Conservation (phyloP, 148 eudicot genomes). For the Cornus suecica region DNA sequence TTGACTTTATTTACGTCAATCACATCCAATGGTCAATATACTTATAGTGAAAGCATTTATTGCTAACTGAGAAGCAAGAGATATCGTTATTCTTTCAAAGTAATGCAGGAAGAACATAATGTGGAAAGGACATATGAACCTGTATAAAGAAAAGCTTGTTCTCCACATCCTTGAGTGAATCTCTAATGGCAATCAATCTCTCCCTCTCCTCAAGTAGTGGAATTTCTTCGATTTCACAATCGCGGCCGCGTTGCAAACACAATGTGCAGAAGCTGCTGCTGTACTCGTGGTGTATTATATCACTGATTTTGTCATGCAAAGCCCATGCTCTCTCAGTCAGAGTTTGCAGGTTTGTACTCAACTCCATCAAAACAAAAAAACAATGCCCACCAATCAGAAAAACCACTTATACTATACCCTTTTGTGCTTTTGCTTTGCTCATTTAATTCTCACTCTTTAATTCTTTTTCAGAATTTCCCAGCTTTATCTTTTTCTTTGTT, state of each 20-base stretch:
- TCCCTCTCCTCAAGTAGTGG: conserved; percentile 19
- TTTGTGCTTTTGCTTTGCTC: not conserved
- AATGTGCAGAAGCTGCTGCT: conserved; percentile 16
- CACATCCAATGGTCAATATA: too few relatives aligned
- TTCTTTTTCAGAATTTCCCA: not conserved
- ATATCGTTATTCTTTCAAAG: too few relatives aligned
- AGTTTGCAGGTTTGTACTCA: conserved; percentile 8
- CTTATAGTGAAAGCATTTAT: too few relatives aligned
- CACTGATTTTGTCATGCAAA: conserved; percentile 21
- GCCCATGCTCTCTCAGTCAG: conserved; percentile 23
- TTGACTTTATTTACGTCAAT: too few relatives aligned
- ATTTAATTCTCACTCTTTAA: not conserved
- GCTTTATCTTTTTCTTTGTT: not conserved
- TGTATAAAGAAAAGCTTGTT: conserved; percentile 20
- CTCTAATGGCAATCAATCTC: conserved; percentile 21
- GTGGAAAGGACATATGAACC: conserved; percentile 9
- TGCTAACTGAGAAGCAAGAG: too few relatives aligned
- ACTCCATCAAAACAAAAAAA: conserved; percentile 20
- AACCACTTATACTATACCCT: not conserved
- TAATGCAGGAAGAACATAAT: not conserved
- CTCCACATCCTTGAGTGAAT: conserved; percentile 30
- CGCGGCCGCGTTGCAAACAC: conserved; percentile 22
- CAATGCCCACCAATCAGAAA: not conserved
- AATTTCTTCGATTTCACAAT: conserved; percentile 20
- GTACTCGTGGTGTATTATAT: conserved; percentile 7